Evolutionary conservation across 176 grass and related monocot genomes (phyloP), one percentile per base, ranked within the genome.

Genomic region (Tillandsia leiboldiana): DNA sequence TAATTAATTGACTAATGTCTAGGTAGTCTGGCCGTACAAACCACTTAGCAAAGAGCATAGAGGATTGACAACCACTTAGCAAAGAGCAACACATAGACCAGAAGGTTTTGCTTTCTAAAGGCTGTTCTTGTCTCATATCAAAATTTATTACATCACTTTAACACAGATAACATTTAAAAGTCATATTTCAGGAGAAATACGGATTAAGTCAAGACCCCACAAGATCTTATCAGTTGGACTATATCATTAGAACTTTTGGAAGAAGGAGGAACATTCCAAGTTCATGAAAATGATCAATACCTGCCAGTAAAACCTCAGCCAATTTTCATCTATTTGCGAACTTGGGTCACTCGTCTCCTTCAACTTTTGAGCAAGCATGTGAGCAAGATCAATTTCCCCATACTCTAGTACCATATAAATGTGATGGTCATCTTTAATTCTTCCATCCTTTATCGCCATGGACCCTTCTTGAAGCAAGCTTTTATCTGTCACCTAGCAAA

Each of bases 281-380:
- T 61, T 4, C 10, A 61, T 61, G 62, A 68, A 77, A 79, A 47
- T 15, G 49, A 82, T 76, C 53, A 63, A 26, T 92, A 99, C 94
- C 89, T 99, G 84, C 94, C 89, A 99, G 79, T 90, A 90, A 87
- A 92, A 99, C n/a, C 94, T 76, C 49, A 99, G 80, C 94, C 89
- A 99, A 75, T 99, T 99, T 74, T 92, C 89, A 85, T 97, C 83
- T 52, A 97, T 83, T 72, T 76, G 69, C 79, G 83, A 75, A 78
- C 54, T 77, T 63, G 68, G 69, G 50, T 52, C 72, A 67, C 53
- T 82, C 6, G 73, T 69, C 74, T 93, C 87, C 71, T 81, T 93
- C 89, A 89, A 99, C 51, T 93, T 92, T 24, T 88, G 89, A 52
- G 86, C 53, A 77, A 99, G 78, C 94, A 99, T 99, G 79, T 93